phyloP scores from a whole-genome alignment of 139 green algal genomes.

The Chlorella vulgaris region DNA sequence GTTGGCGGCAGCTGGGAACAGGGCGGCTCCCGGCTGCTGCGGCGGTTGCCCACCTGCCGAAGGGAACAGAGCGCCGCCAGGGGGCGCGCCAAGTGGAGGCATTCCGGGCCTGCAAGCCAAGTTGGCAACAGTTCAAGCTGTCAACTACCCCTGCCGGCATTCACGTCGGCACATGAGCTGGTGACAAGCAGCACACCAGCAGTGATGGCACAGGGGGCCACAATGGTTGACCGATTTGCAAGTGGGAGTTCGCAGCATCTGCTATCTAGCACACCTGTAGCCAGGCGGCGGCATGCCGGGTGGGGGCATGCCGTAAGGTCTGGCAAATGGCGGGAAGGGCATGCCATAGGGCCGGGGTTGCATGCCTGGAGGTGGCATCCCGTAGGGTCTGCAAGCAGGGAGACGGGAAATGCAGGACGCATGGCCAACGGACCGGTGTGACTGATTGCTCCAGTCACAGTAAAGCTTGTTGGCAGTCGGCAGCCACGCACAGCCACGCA shows the following conservation, averaged over 20 bases:
- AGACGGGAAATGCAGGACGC: not conserved
- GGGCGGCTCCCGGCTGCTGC: not conserved
- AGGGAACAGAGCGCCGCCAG: conserved; percentile 31
- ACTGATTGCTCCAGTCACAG: no score
- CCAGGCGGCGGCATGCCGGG: conserved; percentile 14
- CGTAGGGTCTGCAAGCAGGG: not conserved
- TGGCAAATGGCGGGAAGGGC: not conserved
- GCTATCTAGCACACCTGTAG: not conserved
- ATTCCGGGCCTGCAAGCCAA: conserved; percentile 10
- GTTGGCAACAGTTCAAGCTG: not conserved
- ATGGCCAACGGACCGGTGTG: no score
- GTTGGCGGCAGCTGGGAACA: conserved; percentile 13
- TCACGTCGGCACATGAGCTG: no score
- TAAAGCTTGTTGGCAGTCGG: no score
- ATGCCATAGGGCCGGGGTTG: conserved; percentile 1
- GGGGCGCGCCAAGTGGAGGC: not conserved
- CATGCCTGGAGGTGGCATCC: not conserved
- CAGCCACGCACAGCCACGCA: no score
- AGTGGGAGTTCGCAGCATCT: no score
- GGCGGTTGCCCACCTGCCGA: not conserved
- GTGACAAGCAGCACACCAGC: no score
- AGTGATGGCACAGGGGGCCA: no score
- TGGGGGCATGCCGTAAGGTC: not conserved
- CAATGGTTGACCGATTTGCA: no score
- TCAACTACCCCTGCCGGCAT: no score